Base-by-base conservation (phyloP, 1,284 basidiomycete species). In the Schizophyllum amplum region DNA sequence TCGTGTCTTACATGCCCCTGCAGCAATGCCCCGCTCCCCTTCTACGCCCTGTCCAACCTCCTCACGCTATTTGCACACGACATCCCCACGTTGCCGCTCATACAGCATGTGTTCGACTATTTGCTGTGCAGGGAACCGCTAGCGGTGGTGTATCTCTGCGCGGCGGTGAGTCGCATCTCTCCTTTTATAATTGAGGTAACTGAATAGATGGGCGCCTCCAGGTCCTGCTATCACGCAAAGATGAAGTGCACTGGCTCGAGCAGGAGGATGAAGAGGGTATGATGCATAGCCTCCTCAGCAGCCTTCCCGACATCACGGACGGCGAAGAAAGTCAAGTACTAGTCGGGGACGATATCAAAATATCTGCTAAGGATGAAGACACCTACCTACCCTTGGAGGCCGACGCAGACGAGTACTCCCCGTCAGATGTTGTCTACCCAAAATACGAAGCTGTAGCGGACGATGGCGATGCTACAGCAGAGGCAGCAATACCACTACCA, bases 31-130 rank as follows among this genome's bases (percentile, higher is more conserved):
- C 84, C 87, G 0, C 73, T 93, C 2, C 92, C 92, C 0, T 92
- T 90, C 69, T 94, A 90, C 67, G 92, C 93, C 0, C 79, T 98
- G 6, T 91, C 93, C 11, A 93, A 94, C 74, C 81, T 97, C 46
- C 75, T 98, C 46, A 96, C 94, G 0, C 78, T 97, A 25, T 91
- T 97, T 70, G 87, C 94, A 4, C 94, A 98, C 69, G 93, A 96
- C 65, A 79, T 92, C 57, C 90, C 92, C 7, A 90, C 87, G 0
- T 77, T 95, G 22, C 79, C 85, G 2, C 81, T 94, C 22, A 88
- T 93, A 26, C 92, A 94, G 69, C 84, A 92, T 59, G 81, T 94
- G 51, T 93, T 96, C 68, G 94, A 96, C 71, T 97, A 86, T 67
- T 72, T 97, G 5, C 73, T 97, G 4, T 82, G 84, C 56, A 79